Conservation (phyloP, 2,329 filamentous ascomycete species). For the Calonectria ilicicola region DNA sequence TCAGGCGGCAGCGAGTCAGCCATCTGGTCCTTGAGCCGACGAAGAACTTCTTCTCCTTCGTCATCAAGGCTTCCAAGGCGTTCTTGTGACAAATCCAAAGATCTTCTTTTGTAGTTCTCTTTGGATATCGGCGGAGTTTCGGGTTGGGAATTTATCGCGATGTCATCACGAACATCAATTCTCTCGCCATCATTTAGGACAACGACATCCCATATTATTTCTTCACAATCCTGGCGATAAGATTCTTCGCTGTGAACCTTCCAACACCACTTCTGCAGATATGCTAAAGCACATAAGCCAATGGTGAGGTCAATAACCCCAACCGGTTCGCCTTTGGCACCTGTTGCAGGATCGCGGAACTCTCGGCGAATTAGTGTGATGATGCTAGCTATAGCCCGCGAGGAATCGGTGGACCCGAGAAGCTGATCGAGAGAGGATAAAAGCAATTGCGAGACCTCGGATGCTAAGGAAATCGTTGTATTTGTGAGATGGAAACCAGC, state of each 20-base stretch:
- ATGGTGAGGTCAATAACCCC: conserved; percentile 71
- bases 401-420: conserved; percentile 77
- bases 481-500: conserved; percentile 70
- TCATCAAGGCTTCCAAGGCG: conserved; percentile 9
- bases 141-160: background rate
- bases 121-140: background rate
- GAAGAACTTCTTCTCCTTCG: conserved; percentile 57
- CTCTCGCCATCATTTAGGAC: conserved; percentile 69
- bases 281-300: conserved; percentile 70
- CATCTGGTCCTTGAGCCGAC: conserved; percentile 65
- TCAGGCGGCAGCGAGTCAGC: conserved; percentile 65
- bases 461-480: conserved; percentile 65
- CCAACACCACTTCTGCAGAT: conserved; percentile 69
- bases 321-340: conserved; percentile 68
- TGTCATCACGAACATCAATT: conserved; percentile 60
- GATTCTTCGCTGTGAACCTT: conserved; percentile 63
- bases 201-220: conserved; percentile 75
- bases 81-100: background rate
- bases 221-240: conserved; percentile 61
- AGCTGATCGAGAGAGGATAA: conserved; percentile 72
- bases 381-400: conserved; percentile 75
- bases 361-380: conserved; percentile 73
- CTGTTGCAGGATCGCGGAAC: conserved; percentile 73
- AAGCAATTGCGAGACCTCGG: conserved; percentile 68
- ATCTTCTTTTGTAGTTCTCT: conserved; percentile 2